These are phyloP conservation scores for Pseudoturritis turrita DNA, from an alignment of 345 rosid genomes.

Conservation along the genomic window DNA sequence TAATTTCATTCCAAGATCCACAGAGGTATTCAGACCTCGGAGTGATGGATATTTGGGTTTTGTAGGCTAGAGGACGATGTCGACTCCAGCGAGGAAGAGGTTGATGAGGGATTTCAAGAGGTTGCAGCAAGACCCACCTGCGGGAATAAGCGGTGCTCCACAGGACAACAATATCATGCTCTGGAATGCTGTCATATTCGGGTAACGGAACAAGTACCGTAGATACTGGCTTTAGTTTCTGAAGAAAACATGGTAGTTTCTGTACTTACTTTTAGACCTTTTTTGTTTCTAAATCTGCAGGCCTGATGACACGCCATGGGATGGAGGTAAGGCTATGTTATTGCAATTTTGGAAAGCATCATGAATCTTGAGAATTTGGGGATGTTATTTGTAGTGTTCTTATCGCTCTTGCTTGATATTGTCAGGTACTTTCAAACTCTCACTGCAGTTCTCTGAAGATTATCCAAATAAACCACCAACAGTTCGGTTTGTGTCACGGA, in stretches of 20 bases:
- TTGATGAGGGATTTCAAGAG: constrained; percentile 67
- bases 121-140: constrained; percentile 69
- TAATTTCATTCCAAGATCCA: background rate
- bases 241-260: background rate
- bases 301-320: constrained; percentile 69
- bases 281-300: constrained; percentile 26
- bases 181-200: constrained; percentile 67
- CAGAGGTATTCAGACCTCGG: background rate
- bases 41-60: background rate
- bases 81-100: constrained; percentile 74
- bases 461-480: constrained; percentile 70
- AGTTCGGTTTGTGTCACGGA: constrained; percentile 60
- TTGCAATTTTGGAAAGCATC: background rate
- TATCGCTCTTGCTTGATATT: background rate
- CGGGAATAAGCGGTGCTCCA: constrained; percentile 68
- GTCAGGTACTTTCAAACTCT: constrained; percentile 61
- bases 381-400: background rate
- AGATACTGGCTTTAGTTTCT: background rate
- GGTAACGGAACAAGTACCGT: constrained; percentile 31
- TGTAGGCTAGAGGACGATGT: constrained; percentile 36
- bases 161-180: constrained; percentile 60
- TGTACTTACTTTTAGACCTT: background rate
- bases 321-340: constrained; percentile 40
- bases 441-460: constrained; percentile 58
- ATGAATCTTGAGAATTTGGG: background rate